These are phyloP conservation scores for Aspergillus luchuensis DNA, from an alignment of 2,329 filamentous ascomycete genomes.

Conservation along the genomic window DNA sequence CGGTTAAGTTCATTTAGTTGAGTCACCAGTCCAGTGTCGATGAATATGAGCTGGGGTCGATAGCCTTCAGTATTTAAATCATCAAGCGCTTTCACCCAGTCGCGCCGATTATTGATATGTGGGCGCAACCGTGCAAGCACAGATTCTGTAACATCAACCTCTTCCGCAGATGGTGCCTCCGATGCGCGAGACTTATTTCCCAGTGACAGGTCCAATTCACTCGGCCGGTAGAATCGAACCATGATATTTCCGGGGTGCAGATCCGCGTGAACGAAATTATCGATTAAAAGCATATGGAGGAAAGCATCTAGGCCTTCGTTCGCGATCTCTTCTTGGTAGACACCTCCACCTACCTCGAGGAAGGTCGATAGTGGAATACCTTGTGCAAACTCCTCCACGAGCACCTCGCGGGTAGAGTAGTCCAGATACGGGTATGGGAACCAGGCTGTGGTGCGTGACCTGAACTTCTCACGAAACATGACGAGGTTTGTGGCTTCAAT, in stretches of 20 bases:
- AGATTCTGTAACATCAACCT: conserved; percentile 80
- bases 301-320: conserved; percentile 95
- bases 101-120: conserved; percentile 64
- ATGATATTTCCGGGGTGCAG: conserved; percentile 98
- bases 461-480: conserved; percentile 88
- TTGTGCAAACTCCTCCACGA: conserved; percentile 94
- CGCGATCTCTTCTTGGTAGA: conserved; percentile 91
- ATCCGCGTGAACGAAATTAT: conserved; percentile 97
- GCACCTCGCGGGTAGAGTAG: conserved; percentile 86
- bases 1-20: conserved; percentile 87
- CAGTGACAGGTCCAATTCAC: conserved; percentile 67
- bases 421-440: conserved; percentile 93
- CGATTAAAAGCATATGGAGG: conserved; percentile 90
- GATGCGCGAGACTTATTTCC: conserved; percentile 45
- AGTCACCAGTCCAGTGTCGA: conserved; percentile 93
- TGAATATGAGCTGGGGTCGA: conserved; percentile 92
- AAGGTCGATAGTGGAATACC: conserved; percentile 91
- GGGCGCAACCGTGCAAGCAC: conserved; percentile 80
- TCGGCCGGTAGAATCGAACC: conserved; percentile 93
- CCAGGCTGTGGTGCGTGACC: conserved; percentile 85
- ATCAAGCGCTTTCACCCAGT: conserved; percentile 73
- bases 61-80: conserved; percentile 85
- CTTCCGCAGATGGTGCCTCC: conserved; percentile 50
- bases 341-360: conserved; percentile 84
- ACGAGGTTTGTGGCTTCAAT: conserved; percentile 90